Percentiles rank a stretch among this genome's conserved stretches.
Conservation (phyloP, 2,329 filamentous ascomycete species). For the Pseudogymnoascus sp. region DNA sequence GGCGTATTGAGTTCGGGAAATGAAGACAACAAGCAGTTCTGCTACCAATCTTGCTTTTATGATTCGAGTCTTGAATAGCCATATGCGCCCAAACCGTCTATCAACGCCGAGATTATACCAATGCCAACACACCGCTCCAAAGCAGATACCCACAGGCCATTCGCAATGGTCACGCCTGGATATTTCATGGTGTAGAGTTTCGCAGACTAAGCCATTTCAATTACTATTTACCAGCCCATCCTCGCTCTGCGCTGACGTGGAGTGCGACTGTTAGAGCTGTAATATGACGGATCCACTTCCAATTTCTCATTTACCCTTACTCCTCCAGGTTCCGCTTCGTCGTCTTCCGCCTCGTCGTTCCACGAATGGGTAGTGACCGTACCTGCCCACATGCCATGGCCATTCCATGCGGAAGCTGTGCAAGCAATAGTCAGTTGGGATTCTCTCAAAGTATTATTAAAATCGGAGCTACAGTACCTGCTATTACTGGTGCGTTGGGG, state of each 20-base stretch:
- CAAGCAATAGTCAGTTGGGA: slow-evolving; percentile 12
- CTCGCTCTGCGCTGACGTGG: neutral
- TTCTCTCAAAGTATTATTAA: neutral
- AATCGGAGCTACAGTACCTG: slow-evolving; percentile 17
- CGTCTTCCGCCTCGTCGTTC: slow-evolving; percentile 52
- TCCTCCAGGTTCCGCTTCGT: slow-evolving; percentile 45
- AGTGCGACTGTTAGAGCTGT: slow-evolving; percentile 5
- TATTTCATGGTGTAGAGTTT: neutral
- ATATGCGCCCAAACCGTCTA: neutral
- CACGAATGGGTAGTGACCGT: slow-evolving; percentile 61
- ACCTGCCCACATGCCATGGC: slow-evolving; percentile 54
- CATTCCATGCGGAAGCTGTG: slow-evolving; percentile 60
- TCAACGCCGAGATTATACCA: neutral
- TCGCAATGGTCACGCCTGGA: neutral
- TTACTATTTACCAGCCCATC: slow-evolving; percentile 1
- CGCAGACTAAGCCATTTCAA: neutral
- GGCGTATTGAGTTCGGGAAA: slow-evolving; percentile 8
- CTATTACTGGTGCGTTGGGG: slow-evolving; percentile 59
- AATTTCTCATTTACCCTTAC: slow-evolving; percentile 35
- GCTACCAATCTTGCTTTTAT: slow-evolving; percentile 7
- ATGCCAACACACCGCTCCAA: neutral
- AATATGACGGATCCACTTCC: slow-evolving; percentile 24
- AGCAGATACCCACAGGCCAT: neutral
- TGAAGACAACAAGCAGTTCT: slow-evolving; percentile 8
- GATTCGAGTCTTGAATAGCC: neutral